Conservation (phyloP, 441 rosid species). For the Adansonia grandidieri region DNA sequence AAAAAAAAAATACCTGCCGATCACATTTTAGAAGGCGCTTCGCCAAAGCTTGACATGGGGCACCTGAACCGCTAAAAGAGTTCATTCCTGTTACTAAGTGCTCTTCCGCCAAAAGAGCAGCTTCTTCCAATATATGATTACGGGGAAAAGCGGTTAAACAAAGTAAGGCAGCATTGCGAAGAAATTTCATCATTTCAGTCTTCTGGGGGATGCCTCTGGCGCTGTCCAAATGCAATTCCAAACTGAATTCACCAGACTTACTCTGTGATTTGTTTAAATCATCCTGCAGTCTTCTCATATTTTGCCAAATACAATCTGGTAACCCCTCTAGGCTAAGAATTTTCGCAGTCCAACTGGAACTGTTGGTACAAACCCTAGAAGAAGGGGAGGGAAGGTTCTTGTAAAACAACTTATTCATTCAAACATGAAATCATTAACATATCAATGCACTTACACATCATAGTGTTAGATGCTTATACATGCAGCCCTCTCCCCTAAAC, state of each 20-base stretch:
- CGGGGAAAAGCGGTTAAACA: slow-evolving; percentile 82
- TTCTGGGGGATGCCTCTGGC: slow-evolving; percentile 47
- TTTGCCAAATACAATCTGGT: slow-evolving; percentile 57
- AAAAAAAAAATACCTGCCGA: slow-evolving; percentile 68
- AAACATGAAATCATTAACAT: slow-evolving; percentile 24
- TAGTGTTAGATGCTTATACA: not conserved
- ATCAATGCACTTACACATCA: slow-evolving; percentile 6
- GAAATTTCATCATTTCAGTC: slow-evolving; percentile 73
- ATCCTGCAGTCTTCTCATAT: slow-evolving; percentile 55
- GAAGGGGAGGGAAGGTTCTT: not conserved
- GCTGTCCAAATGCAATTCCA: slow-evolving; percentile 55
- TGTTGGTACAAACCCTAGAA: slow-evolving; percentile 77
- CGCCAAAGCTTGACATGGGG: slow-evolving; percentile 86
- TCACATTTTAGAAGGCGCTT: slow-evolving; percentile 87
- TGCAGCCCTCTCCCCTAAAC: slow-evolving; percentile 14
- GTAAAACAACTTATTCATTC: not conserved
- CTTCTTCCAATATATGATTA: slow-evolving; percentile 78
- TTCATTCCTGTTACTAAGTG: slow-evolving; percentile 57
- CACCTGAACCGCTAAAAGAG: slow-evolving; percentile 53
- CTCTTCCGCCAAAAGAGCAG: slow-evolving; percentile 90
- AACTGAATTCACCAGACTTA: slow-evolving; percentile 40
- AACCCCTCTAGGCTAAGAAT: slow-evolving; percentile 61
- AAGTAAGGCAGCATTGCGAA: slow-evolving; percentile 81
- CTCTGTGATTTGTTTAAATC: slow-evolving; percentile 38
- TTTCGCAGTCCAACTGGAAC: slow-evolving; percentile 82